phyloP scores from a whole-genome alignment of 2,329 filamentous ascomycete genomes.

The Davidsoniella neocaledoniae region DNA sequence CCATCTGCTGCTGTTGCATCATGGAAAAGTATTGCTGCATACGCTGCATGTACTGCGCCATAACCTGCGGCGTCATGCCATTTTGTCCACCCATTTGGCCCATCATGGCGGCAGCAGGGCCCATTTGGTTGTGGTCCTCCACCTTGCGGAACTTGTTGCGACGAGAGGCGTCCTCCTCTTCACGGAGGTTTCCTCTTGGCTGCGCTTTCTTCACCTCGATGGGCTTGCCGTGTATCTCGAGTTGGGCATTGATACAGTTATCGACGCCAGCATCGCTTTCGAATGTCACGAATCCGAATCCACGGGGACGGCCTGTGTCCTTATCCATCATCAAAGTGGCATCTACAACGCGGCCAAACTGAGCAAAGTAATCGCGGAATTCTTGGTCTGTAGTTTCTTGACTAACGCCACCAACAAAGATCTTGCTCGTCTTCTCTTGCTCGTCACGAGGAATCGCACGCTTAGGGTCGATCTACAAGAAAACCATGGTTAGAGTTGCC shows the following conservation, averaged over 20 bases:
- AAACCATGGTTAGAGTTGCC: too few relatives aligned
- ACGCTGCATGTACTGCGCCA: conserved; percentile 95
- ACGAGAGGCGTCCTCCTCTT: conserved; percentile 62
- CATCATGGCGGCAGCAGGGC: conserved; percentile 20
- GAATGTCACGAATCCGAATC: conserved; percentile 96
- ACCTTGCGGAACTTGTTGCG: conserved; percentile 44
- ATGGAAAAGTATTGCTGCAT: conserved; percentile 96
- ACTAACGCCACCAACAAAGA: conserved; percentile 93
- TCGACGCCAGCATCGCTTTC: conserved; percentile 93
- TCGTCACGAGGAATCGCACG: conserved; percentile 93
- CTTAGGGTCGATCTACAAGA: conserved; percentile 78
- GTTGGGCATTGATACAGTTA: conserved; percentile 63
- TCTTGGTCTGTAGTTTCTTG: conserved; percentile 94
- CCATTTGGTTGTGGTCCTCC: conserved; percentile 25
- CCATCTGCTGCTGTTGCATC: conserved; percentile 71
- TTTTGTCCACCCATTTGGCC: conserved; percentile 29
- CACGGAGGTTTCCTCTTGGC: conserved; percentile 81
- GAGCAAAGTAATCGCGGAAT: conserved; percentile 91
- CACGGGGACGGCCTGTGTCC: conserved; percentile 88
- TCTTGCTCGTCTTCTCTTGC: conserved; percentile 96
- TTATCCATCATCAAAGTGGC: conserved; percentile 99
- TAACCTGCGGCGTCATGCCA: conserved; percentile 86
- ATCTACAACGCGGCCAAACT: conserved; percentile 91
- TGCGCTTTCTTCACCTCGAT: conserved; percentile 99
- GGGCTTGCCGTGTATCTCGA: conserved; percentile 87